Base-by-base conservation (phyloP, 164 flowering plant species). In the Berberis vulgaris region DNA sequence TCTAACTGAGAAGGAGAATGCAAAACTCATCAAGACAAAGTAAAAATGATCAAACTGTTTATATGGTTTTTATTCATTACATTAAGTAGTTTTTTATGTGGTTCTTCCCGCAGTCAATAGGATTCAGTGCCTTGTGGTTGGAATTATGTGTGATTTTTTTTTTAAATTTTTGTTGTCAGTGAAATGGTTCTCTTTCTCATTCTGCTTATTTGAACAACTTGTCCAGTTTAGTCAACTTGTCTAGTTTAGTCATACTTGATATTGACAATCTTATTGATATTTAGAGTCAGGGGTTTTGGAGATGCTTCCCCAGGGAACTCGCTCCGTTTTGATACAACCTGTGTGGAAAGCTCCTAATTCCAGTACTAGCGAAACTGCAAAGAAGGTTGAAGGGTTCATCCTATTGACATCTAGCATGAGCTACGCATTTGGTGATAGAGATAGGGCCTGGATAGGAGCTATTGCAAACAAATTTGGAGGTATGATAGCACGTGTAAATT, bases 401-500 rank as follows among this genome's bases (percentile, higher is more conserved):
- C 61, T 88, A 56, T 65, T 91, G 76, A 87, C 85, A 66, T 86
- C 94, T 41, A 82, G 80, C 72, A 75, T 73, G 62, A 72, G 71
- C 54, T 86, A 83, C 75, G 88, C 89, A 43, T 88, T 75, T 70
- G 72, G 71, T 61, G 81, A 82, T n/a, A 87, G 75, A 76, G 92
- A 87, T 67, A 81, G 74, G 73, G 83, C 84, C 49, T 87, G 95
- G 92, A 78, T 83, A 69, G 69, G 57, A 79, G 92, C 86, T 41
- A 49, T 87, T 61, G 79, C 87, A 3, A 78, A 77, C 70, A 89
- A 89, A 74, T 81, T 83, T 72, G 65, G 74, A 71, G 80, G 83
- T 76, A 72, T 5, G 45, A 8, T 6, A 41, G 56, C 62, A 1
- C n/a, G 54, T 52, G n/a, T 52, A 44, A 44, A 7, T 45, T 60